Evolutionary conservation across 306 rosid genomes (phyloP).

Genomic region (Vigna trinervia): DNA sequence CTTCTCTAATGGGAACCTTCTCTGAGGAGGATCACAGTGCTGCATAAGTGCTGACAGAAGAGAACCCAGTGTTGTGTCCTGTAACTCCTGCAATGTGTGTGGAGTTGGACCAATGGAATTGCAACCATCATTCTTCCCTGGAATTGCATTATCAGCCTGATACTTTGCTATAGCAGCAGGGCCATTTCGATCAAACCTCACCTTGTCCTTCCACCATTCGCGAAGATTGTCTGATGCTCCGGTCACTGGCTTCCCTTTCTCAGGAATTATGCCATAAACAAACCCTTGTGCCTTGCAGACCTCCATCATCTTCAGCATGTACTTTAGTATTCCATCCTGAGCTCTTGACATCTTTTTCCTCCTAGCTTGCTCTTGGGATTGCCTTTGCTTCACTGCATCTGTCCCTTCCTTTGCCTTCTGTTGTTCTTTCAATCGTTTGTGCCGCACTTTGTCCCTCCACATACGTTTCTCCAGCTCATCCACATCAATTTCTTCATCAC

Average conservation of each 20-base stretch:
- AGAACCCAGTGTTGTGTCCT: conserved; percentile 86
- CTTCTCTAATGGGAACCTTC: conserved; percentile 84
- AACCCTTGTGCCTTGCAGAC: conserved; percentile 92
- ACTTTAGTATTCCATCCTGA: conserved; percentile 84
- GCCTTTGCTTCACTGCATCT: conserved; percentile 66
- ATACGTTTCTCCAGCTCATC: conserved; percentile 84
- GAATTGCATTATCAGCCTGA: conserved; percentile 67
- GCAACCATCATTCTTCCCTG: conserved; percentile 65
- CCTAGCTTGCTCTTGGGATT: conserved; percentile 84
- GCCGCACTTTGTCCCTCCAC: conserved; percentile 78
- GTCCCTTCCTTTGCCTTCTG: conserved; percentile 63
- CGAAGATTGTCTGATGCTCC: conserved; percentile 94
- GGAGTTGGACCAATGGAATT: conserved; percentile 72
- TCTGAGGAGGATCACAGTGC: conserved; percentile 93
- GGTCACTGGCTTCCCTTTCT: conserved; percentile 85
- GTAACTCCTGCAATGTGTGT: conserved; percentile 81
- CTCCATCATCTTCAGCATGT: conserved; percentile 96
- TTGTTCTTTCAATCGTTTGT: conserved; percentile 68
- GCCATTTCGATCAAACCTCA: conserved; percentile 85
- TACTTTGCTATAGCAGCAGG: conserved; percentile 89
- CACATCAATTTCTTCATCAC: conserved; percentile 67
- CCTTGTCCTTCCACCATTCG: conserved; percentile 95
- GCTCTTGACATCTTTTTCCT: conserved; percentile 94
- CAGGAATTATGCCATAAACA: conserved; percentile 88
- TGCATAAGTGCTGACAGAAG: conserved; percentile 90